Percentiles rank a stretch among this genome's conserved stretches.
These are phyloP conservation scores for Chlorokybus atmophyticus DNA, from an alignment of 139 green algal genomes.

Conservation along the genomic window DNA sequence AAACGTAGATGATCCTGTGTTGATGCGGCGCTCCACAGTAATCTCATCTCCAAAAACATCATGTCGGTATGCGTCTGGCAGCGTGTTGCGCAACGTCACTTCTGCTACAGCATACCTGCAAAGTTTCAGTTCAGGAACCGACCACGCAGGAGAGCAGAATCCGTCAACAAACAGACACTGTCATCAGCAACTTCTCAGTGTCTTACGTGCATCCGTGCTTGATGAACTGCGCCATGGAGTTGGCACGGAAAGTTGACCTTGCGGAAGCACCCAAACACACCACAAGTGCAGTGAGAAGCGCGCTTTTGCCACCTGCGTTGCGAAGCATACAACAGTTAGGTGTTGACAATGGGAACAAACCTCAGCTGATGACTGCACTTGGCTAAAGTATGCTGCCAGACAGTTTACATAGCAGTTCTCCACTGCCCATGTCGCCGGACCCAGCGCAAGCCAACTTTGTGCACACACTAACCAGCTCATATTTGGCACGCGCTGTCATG, in stretches of 20 bases:
- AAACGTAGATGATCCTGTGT: too few relatives aligned
- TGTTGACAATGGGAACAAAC: neutral
- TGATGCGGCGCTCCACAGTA: constrained; percentile 46
- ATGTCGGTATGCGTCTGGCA: constrained; percentile 43
- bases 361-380: neutral
- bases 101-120: constrained; percentile 20
- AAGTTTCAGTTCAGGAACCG: constrained; percentile 14
- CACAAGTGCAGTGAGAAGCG: constrained; percentile 55
- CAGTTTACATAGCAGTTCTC: too few relatives aligned
- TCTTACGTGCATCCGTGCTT: neutral
- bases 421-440: too few relatives aligned
- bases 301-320: constrained; percentile 41
- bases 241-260: constrained; percentile 13
- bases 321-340: neutral
- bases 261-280: constrained; percentile 50
- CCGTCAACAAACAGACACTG: neutral
- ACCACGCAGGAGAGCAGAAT: neutral
- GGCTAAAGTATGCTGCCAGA: too few relatives aligned
- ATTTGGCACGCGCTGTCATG: too few relatives aligned
- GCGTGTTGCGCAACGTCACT: constrained; percentile 57
- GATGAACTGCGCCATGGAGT: neutral
- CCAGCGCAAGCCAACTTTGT: too few relatives aligned
- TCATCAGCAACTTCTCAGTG: neutral
- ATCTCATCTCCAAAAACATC: constrained; percentile 42
- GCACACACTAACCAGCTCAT: too few relatives aligned